Evolutionary conservation across 2,329 filamentous ascomycete species (phyloP).

Genomic region (Cucurbitaria berberidis): DNA sequence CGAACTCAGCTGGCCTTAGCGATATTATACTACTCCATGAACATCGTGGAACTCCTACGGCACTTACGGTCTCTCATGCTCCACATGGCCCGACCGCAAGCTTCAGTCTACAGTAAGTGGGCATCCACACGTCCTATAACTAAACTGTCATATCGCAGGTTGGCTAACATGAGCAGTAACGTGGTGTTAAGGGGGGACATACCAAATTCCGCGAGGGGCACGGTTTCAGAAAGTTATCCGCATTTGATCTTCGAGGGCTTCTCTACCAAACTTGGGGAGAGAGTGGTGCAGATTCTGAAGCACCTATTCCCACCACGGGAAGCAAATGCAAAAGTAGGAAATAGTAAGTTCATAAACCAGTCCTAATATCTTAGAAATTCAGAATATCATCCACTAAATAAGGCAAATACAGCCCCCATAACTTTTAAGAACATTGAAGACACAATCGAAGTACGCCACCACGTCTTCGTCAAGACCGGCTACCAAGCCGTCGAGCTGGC

Average conservation of each 20-base stretch:
- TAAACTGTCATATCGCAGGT: no score
- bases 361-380: no score
- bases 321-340: conserved; percentile 78
- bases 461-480: conserved; percentile 92
- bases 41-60: conserved; percentile 89
- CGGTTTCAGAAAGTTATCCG: conserved; percentile 89
- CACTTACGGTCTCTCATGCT: conserved; percentile 83
- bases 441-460: conserved; percentile 86
- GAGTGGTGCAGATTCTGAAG: conserved; percentile 89
- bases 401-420: no score
- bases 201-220: conserved; percentile 83
- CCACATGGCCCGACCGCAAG: conserved; percentile 87
- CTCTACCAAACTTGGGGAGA: conserved; percentile 76
- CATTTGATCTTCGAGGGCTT: conserved; percentile 97
- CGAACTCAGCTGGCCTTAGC: conserved; percentile 77
- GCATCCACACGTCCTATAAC: no score
- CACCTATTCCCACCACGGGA: conserved; percentile 93
- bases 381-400: no score
- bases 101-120: conserved; percentile 88
- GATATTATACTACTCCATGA: conserved; percentile 82
- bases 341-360: conserved; percentile 77
- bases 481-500: conserved; percentile 74
- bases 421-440: conserved; percentile 81
- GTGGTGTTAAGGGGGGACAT: conserved; percentile 93
- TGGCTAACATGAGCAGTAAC: no score